Conservation (phyloP, 345 rosid genomes). For the Noccaea caerulescens region DNA sequence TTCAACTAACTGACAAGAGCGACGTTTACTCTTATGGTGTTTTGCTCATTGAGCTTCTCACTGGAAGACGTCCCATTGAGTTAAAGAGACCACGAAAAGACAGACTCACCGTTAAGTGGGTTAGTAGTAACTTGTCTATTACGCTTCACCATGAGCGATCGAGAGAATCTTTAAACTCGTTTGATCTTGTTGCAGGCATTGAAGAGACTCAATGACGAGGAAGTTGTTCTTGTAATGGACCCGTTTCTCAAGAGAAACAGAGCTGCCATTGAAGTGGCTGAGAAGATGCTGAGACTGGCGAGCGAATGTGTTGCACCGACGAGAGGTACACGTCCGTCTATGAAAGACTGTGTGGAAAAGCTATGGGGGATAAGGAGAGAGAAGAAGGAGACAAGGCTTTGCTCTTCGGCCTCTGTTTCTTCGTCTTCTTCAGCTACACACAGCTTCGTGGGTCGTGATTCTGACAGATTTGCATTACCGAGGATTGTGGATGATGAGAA, state of each 20-base stretch:
- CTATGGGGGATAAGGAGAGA: conserved; percentile 78
- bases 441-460: conserved; percentile 37
- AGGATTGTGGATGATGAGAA: conserved; percentile 44
- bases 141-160: background rate
- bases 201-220: conserved; percentile 62
- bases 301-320: conserved; percentile 57
- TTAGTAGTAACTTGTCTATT: conserved; percentile 41
- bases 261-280: conserved; percentile 60
- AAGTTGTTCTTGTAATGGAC: conserved; percentile 75
- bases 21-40: conserved; percentile 92
- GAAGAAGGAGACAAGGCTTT: conserved; percentile 47
- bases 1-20: conserved; percentile 78
- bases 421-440: conserved; percentile 38
- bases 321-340: conserved; percentile 71
- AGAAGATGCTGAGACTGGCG: conserved; percentile 70
- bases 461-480: conserved; percentile 32
- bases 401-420: conserved; percentile 51
- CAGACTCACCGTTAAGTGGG: conserved; percentile 73
- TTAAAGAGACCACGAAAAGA: conserved; percentile 53
- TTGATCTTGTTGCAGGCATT: conserved; percentile 60
- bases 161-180: background rate
- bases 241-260: conserved; percentile 67
- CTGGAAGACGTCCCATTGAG: conserved; percentile 80
- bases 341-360: conserved; percentile 71
- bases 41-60: conserved; percentile 70